Evolutionary conservation across 2,329 filamentous ascomycete genomes (phyloP), one percentile per base, ranked within the genome.

Genomic region (Xylariales sp.): DNA sequence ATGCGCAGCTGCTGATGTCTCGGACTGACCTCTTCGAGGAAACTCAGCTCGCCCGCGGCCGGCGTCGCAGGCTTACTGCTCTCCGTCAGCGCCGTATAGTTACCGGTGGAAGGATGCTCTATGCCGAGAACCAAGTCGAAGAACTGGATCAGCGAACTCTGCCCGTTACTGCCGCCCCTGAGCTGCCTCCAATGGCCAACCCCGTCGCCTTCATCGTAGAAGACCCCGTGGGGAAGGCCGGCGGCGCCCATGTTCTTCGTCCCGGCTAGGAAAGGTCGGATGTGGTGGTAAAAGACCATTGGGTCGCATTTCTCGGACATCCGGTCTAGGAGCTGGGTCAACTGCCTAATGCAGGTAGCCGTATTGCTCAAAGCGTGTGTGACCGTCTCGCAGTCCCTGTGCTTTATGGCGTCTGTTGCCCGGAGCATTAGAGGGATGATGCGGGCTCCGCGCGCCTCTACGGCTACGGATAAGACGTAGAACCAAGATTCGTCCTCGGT

Each of bases 401-500:
- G 78, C 61, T 88, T 85, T 48, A 90, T 90, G 3, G 92, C 90
- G 14, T 89, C 82, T 10, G 97, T 90, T 1, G 94, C 94, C 34
- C 86, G 81, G 30, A 97, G 83, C 90, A 97, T 94, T 63, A 90
- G 79, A 0, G 93, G 91, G 65, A 97, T 90, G 41, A 93, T 88
- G 0, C 86, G 83, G 0, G 67, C 59, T 0, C 90, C 94, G 54
- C 90, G 87, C 41, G 93, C 91, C 81, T 98, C 95, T 78, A 97
- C 97, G 18, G 94, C 94, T 0, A 96, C 91, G 0, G 93, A 97
- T 68, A 97, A 86, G 45, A 96, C 84, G 73, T 94, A 94, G 81
- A 98, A 98, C 95, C 95, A 97, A 74, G 94, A 93, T 80, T 98
- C 95, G 72, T 97, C 94, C 58, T 91, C 81, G 7, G 93, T 96